Evolutionary conservation across 2,329 filamentous ascomycete species (phyloP), one percentile per base, ranked within the genome.

Genomic region (Alternaria longipes): DNA sequence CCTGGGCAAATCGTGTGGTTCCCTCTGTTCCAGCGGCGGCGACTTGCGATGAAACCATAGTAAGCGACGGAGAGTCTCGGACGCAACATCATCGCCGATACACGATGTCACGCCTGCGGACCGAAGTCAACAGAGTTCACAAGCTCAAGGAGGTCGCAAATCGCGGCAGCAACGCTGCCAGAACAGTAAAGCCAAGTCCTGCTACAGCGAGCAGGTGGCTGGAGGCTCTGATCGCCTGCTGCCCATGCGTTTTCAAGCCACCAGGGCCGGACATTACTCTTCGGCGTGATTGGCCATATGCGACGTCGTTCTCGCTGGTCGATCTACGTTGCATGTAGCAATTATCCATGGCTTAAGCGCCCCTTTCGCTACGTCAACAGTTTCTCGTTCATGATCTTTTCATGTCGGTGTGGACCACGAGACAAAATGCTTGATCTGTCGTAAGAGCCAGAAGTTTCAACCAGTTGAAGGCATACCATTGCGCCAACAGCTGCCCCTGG

Each of bases 11-110:
- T 49, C 56, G 54, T 62, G 53, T 61, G 65, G 65, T 69, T 61
- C 59, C 58, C 70, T 68, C 63, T 52, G 63, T 60, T 63, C 64
- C 62, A 72, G 64, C 70, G 50, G 62, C 51, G 64, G 62, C 52
- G 62, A 56, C 65, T 30, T 62, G 62, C 58, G 56, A 68, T 74
- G 74, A 77, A 75, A 77, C 73, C 56, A 61, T 56, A 56, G 45
- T 66, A 63, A 55, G 54, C 59, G 49, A 45, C 38, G 52, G 45
- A 59, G 22, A 72, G 73, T 72, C 68, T 75, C 72, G 72, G 63
- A 60, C 54, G 47, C 63, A 72, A 73, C 66, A 62, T 72, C 76
- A 66, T 66, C 69, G 72, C 70, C 62, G 49, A 62, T 61, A 24
- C 20, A 36, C 30, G 8, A 50, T 36, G 32, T 36, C 46, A 46